Conservation (phyloP, 345 rosid genomes). For the Linum trigynum region DNA sequence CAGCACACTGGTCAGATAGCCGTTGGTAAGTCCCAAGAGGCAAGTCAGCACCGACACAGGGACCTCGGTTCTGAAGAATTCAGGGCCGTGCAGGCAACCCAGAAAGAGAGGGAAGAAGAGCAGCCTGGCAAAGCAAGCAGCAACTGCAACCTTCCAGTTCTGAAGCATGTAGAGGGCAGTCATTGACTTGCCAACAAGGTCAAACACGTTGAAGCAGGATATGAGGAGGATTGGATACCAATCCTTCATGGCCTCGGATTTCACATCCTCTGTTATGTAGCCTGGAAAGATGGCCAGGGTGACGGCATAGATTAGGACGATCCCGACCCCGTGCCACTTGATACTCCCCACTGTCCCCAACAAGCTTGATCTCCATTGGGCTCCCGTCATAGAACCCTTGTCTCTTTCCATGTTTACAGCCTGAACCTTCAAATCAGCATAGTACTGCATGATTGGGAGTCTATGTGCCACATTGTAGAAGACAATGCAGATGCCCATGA, state of each 20-base stretch:
- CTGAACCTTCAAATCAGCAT: slow-evolving; percentile 49
- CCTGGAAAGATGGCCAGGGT: slow-evolving; percentile 90
- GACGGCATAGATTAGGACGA: slow-evolving; percentile 52
- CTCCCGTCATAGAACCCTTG: slow-evolving; percentile 42
- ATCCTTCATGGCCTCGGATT: slow-evolving; percentile 62
- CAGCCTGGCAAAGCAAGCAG: slow-evolving; percentile 59
- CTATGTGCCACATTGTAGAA: slow-evolving; percentile 58
- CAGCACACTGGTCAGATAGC: slow-evolving; percentile 65
- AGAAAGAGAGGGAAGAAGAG: slow-evolving; percentile 77
- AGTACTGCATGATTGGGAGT: slow-evolving; percentile 74
- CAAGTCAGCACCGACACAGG: slow-evolving; percentile 72
- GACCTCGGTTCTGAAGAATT: slow-evolving; percentile 69
- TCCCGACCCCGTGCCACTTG: slow-evolving; percentile 74
- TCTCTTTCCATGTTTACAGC: slow-evolving; percentile 45
- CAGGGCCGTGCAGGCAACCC: slow-evolving; percentile 79
- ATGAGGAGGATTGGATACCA: slow-evolving; percentile 81
- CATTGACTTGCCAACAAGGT: slow-evolving; percentile 75
- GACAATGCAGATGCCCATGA: slow-evolving; percentile 61
- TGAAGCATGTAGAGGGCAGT: slow-evolving; percentile 54
- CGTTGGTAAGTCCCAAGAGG: slow-evolving; percentile 72
- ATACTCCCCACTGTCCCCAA: slow-evolving; percentile 49
- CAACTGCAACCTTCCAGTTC: slow-evolving; percentile 59
- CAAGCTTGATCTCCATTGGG: slow-evolving; percentile 53
- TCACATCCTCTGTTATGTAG: slow-evolving; percentile 81
- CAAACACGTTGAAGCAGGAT: slow-evolving; percentile 72